phyloP scores from a whole-genome alignment of 2,329 filamentous ascomycete genomes.

The Calonectria multiphialidica region DNA sequence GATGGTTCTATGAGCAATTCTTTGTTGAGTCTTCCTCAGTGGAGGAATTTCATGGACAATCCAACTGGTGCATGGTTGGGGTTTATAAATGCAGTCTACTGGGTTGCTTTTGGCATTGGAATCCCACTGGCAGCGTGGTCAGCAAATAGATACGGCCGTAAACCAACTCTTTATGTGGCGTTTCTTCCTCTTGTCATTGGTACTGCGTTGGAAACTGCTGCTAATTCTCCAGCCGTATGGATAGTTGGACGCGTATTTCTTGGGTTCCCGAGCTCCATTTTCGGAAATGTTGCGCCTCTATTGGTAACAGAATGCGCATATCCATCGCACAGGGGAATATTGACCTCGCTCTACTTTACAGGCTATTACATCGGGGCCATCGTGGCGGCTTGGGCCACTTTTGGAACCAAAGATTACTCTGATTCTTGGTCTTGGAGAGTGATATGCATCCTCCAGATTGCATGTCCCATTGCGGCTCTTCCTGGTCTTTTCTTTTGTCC shows the following conservation, averaged over 20 bases:
- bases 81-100: constrained; percentile 29
- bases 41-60: constrained; percentile 25
- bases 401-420: constrained; percentile 19
- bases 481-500: constrained; percentile 12
- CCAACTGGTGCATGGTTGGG: constrained; percentile 28
- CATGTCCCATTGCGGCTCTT: constrained; percentile 36
- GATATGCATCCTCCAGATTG: constrained; percentile 59
- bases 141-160: constrained; percentile 25
- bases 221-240: constrained; percentile 10
- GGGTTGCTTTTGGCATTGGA: constrained; percentile 7
- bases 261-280: constrained; percentile 6
- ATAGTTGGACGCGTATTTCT: constrained; percentile 15
- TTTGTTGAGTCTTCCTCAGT: constrained; percentile 20
- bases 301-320: constrained; percentile 26
- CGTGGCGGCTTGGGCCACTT: constrained; percentile 26
- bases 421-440: constrained; percentile 58
- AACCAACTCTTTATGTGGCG: constrained; percentile 13
- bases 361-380: constrained; percentile 23
- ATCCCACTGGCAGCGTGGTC: constrained; percentile 26
- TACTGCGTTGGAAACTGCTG: constrained; percentile 8
- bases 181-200: constrained; percentile 17
- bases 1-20: constrained; percentile 14
- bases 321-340: constrained; percentile 18
- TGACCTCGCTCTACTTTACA: constrained; percentile 20
- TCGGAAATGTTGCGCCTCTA: constrained; percentile 12